Evolutionary conservation across 1,284 basidiomycete species (phyloP), one percentile per base, ranked within the genome.

Genomic region (Cryptococcus sp.): DNA sequence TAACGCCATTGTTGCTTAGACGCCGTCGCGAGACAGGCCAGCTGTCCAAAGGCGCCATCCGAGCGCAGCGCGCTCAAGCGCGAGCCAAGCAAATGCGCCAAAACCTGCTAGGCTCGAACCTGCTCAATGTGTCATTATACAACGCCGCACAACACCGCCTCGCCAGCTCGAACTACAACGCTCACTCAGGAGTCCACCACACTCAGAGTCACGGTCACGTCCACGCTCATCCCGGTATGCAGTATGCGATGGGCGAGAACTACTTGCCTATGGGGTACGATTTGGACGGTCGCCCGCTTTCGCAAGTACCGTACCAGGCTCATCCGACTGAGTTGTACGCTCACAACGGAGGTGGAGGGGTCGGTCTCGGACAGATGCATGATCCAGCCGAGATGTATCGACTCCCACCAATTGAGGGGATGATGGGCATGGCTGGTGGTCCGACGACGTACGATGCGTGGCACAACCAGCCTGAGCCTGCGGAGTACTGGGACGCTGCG

Each of bases 11-110:
- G 22, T 17, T 10, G 47, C 11, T 13, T 38, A 27, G 42, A 22
- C n/a, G 42, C n/a, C 64, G 73, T 41, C 65, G 71, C 15, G 69
- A 74, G 38, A 66, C 62, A 11, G 74, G 75, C 17, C 71, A 77
- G 54, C 57, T 76, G 16, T 76, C 74, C 44, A 76, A 76, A 52
- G 74, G 74, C 8, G 74, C 74, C 11, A 61, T 75, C 20, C 59
- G 75, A 42, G 75, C 75, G 20, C 70, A 76, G 48, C 61, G 68
- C 40, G 72, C 74, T 19, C 68, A 73, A 51, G 65, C 64, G 16
- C 64, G 75, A 50, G 72, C 73, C 42, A 67, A 71, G 47, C 65
- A 66, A 41, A 71, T 76, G 68, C 62, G 75, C 3, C 69, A 72
- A 49, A 74, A 74, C 50, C 65, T 74, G 22, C 66, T 75, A 48